Evolutionary conservation across 176 grass and related monocot genomes (phyloP), one percentile per base, ranked within the genome.

Genomic region (Triticum urartu): DNA sequence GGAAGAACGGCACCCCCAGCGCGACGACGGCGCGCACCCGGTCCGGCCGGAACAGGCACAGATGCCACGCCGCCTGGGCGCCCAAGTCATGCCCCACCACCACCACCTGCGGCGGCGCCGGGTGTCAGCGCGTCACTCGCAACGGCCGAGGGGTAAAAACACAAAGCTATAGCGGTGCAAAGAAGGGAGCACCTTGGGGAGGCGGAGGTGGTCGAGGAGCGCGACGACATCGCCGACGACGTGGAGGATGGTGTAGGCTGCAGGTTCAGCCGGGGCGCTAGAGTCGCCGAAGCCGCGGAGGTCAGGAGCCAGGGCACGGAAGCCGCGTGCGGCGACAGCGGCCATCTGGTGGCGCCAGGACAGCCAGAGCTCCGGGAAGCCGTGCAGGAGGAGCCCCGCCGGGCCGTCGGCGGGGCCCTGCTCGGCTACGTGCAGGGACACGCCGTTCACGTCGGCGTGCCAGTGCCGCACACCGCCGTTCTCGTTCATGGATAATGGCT

Each of bases 281-380:
- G 93, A 89, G 81, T 92, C 87, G 9, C 87, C 93, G 18, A 83
- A 92, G 65, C 90, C 81, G 18, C 93, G 87, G 84, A 94, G 85
- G 67, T 89, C 92, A 5, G 84, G 92, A 20, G 92, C 87, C 9
- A 94, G 25, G 17, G 92, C 79, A 5, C 89, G 89, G 87, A 84
- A 94, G 1, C 89, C 89, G 39, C 77, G 77, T 8, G 47, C 81
- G 12, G 92, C 86, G 25, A 94, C 83, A 1, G 85, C 87, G n/a
- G 64, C 72, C 85, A 92, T 86, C 82, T 92, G 90, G 78, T 88
- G 89, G 66, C 90, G 82, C 93, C 93, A 94, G 0, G 92, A 94
- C 22, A 94, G 8, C 90, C 92, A 92, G 15, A 94, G 85, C 88
- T 94, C 90, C 68, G 93, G 90, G 90, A 94, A 92, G 80, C 93